These are phyloP conservation scores for Trichoderma sp. DNA, from an alignment of 2,329 filamentous ascomycete genomes.

Conservation along the genomic window DNA sequence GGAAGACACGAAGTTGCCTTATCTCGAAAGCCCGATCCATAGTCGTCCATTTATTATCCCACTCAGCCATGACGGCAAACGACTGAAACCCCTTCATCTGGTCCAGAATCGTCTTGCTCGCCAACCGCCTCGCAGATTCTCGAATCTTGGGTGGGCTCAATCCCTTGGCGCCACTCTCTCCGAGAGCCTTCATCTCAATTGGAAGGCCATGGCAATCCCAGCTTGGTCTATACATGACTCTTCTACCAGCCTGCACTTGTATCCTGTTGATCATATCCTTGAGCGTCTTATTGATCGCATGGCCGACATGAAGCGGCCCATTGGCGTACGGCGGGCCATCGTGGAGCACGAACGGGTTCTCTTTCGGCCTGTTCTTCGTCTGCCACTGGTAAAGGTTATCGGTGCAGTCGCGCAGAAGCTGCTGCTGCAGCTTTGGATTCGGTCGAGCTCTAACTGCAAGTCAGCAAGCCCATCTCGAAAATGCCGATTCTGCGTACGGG, in stretches of 20 bases:
- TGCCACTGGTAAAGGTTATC: constrained; percentile 93
- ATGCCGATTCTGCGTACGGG: constrained; percentile 48
- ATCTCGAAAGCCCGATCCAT: constrained; percentile 76
- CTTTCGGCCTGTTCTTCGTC: constrained; percentile 50
- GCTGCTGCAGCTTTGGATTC: constrained; percentile 45
- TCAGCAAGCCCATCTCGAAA: background rate
- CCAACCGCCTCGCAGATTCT: constrained; percentile 61
- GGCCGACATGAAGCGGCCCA: constrained; percentile 83
- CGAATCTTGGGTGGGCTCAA: constrained; percentile 59
- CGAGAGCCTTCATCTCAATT: constrained; percentile 93
- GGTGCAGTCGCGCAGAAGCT: constrained; percentile 72
- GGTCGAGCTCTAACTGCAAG: constrained; percentile 47
- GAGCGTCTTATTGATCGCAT: constrained; percentile 93
- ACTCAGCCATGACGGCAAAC: constrained; percentile 78
- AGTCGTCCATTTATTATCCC: constrained; percentile 72
- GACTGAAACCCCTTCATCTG: constrained; percentile 72
- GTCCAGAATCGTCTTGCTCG: constrained; percentile 62
- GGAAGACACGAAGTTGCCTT: constrained; percentile 71
- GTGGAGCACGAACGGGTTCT: constrained; percentile 73
- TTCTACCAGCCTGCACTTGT: constrained; percentile 67
- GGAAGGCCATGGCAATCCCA: constrained; percentile 98
- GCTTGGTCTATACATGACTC: constrained; percentile 79
- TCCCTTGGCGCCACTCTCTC: constrained; percentile 43
- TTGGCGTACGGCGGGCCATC: constrained; percentile 98
- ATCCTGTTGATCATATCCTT: constrained; percentile 90